phyloP scores from a whole-genome alignment of 192 early-diverging fungal genomes.

The Thamnidium elegans region DNA sequence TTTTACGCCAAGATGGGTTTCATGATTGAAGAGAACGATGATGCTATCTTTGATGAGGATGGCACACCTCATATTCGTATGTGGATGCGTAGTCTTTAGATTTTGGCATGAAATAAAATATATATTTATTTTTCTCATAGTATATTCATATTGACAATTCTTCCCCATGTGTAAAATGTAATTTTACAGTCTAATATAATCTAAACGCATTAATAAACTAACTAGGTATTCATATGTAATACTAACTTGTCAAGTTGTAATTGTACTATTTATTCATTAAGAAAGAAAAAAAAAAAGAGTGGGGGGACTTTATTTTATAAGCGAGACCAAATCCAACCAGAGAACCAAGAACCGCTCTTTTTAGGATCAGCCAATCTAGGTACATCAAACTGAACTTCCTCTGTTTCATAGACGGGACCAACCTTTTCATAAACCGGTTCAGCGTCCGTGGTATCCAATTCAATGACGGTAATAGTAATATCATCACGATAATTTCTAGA shows the following conservation, averaged over 20 bases:
- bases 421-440: neutral
- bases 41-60: constrained; percentile 28
- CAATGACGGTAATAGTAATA: constrained; percentile 70
- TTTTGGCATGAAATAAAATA: too few relatives aligned
- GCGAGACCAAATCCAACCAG: constrained; percentile 20
- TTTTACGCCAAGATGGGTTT: constrained; percentile 33
- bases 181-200: too few relatives aligned
- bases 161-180: too few relatives aligned
- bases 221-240: too few relatives aligned
- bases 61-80: constrained; percentile 35
- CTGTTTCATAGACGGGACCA: constrained; percentile 6
- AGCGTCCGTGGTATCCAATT: constrained; percentile 8
- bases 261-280: neutral
- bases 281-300: too few relatives aligned
- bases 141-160: too few relatives aligned
- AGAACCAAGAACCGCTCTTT: constrained; percentile 8
- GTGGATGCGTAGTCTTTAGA: constrained; percentile 13
- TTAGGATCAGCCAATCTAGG: constrained; percentile 3
- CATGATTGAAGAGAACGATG: constrained; percentile 25
- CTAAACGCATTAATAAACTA: too few relatives aligned
- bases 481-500: constrained; percentile 75
- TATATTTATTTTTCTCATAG: too few relatives aligned
- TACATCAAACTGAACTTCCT: neutral
- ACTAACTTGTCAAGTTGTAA: too few relatives aligned
- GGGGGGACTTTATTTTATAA: constrained; percentile 7